Evolutionary conservation across 2,329 filamentous ascomycete genomes (phyloP).

Genomic region (Fusarium succisae): DNA sequence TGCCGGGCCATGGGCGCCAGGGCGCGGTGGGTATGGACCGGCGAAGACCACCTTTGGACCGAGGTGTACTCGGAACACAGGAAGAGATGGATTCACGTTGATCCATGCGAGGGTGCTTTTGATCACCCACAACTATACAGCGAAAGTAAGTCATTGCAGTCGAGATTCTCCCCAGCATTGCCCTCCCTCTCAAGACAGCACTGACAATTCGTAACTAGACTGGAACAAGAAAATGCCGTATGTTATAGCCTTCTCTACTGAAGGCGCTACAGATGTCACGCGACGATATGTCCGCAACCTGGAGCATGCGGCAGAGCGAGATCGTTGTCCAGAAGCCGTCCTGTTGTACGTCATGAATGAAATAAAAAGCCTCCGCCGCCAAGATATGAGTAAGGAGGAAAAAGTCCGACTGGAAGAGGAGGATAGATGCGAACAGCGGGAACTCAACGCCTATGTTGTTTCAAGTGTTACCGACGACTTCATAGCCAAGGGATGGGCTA

Average conservation of each 20-base stretch:
- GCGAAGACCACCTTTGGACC: background rate
- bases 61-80: background rate
- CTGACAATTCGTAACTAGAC: background rate
- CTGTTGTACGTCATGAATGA: background rate
- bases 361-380: background rate
- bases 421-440: background rate
- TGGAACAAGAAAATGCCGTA: rapidly evolving
- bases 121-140: background rate
- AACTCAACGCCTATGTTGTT: background rate
- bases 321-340: background rate
- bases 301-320: background rate
- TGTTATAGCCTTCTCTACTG: background rate
- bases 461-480: background rate
- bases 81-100: background rate
- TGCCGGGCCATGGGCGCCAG: background rate
- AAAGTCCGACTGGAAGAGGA: background rate
- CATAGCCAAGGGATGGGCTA: background rate
- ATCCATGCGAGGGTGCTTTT: background rate
- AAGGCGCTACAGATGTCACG: background rate
- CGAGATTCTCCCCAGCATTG: background rate
- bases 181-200: background rate
- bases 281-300: background rate
- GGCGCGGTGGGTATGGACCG: background rate
- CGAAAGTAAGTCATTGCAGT: background rate
- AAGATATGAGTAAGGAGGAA: background rate